These are phyloP conservation scores for Phytophthora crassamura DNA, from an alignment of 352 stramenopile species.

Conservation along the genomic window DNA sequence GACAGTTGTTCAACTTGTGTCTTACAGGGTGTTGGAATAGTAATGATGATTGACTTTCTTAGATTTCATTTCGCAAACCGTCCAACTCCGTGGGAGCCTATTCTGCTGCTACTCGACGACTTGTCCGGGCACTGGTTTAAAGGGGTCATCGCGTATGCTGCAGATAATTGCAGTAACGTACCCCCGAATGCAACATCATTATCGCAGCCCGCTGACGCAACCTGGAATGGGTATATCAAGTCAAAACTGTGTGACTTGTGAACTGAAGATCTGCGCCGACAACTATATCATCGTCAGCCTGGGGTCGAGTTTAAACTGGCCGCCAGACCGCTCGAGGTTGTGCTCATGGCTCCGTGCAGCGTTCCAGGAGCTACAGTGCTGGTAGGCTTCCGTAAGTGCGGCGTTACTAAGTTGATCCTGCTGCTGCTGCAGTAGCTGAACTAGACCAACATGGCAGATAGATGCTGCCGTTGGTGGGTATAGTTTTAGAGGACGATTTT, in stretches of 20 bases:
- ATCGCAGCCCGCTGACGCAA: background rate
- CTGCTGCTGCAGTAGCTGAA: too few relatives aligned
- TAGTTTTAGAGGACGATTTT: too few relatives aligned
- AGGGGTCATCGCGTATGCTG: slow-evolving; percentile 5
- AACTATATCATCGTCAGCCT: background rate
- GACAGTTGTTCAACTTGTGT: too few relatives aligned
- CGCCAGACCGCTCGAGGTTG: background rate
- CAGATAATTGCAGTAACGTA: background rate
- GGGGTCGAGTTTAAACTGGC: background rate
- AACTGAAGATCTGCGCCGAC: background rate
- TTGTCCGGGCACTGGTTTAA: slow-evolving; percentile 1
- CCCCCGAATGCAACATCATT: background rate
- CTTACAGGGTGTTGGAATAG: background rate
- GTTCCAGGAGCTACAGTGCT: too few relatives aligned
- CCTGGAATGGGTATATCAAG: background rate
- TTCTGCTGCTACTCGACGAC: slow-evolving; percentile 2
- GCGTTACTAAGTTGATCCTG: too few relatives aligned
- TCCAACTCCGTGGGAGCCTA: background rate
- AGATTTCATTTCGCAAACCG: background rate
- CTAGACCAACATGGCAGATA: too few relatives aligned
- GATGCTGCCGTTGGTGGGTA: too few relatives aligned
- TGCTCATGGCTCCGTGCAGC: too few relatives aligned
- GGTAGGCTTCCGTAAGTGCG: too few relatives aligned
- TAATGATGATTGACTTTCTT: background rate
- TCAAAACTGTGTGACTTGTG: background rate